These are phyloP conservation scores for Sporothrix globosa DNA, from an alignment of 2,329 filamentous ascomycete genomes.

Conservation along the genomic window DNA sequence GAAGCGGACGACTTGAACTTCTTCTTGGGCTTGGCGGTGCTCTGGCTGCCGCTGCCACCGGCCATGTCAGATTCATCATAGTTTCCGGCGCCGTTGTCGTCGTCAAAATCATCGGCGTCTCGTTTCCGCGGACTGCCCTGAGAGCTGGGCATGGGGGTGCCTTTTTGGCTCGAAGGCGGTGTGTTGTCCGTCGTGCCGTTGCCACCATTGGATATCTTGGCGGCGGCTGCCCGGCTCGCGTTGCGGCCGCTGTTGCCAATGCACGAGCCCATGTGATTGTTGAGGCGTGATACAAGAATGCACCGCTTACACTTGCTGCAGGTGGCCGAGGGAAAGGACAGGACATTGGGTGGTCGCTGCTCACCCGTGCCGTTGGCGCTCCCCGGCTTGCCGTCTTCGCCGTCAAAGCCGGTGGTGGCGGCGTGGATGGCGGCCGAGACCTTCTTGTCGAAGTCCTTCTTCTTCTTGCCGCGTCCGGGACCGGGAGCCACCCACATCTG, in stretches of 20 bases:
- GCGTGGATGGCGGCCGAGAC: constrained; percentile 43
- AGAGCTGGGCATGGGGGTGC: constrained; percentile 60
- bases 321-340: constrained; percentile 67
- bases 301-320: constrained; percentile 70
- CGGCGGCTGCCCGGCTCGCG: constrained; percentile 63
- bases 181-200: constrained; percentile 60
- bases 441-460: constrained; percentile 73
- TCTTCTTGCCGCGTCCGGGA: constrained; percentile 74
- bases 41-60: constrained; percentile 15
- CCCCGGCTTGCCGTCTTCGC: constrained; percentile 40
- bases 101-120: constrained; percentile 58
- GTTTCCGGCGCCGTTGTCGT: constrained; percentile 51
- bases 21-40: constrained; percentile 54
- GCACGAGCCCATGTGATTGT: constrained; percentile 70
- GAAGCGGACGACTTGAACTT: constrained; percentile 53
- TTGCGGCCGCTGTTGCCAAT: constrained; percentile 68
- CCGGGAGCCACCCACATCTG: constrained; percentile 77
- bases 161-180: constrained; percentile 65
- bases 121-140: constrained; percentile 62
- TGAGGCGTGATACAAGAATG: constrained; percentile 66
- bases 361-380: constrained; percentile 46
- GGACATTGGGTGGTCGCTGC: constrained; percentile 62
- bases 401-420: constrained; percentile 48
- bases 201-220: constrained; percentile 64
- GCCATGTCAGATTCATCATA: constrained; percentile 49